A percentile compares a stretch with the other conserved stretches of the same genome.
Conservation (phyloP, 148 eudicot species). For the Chenopodium quinoa region DNA sequence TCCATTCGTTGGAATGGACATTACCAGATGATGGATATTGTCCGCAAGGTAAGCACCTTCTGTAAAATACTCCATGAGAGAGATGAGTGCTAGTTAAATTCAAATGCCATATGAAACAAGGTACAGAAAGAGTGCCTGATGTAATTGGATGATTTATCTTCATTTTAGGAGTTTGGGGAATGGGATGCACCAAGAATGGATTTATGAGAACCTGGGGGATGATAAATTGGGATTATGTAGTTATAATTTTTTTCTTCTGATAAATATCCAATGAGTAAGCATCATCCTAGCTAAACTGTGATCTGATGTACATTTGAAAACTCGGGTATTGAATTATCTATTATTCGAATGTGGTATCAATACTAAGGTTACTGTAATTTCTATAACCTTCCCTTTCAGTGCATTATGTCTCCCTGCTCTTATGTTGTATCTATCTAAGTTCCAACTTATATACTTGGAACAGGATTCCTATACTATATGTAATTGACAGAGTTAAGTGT, state of each 20-base stretch:
- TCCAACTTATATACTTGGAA: neutral
- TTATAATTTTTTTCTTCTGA: neutral
- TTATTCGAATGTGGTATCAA: neutral
- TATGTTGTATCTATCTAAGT: neutral
- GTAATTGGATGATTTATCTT: neutral
- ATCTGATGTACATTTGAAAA: neutral
- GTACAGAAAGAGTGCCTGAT: constrained; percentile 1
- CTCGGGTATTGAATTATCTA: neutral
- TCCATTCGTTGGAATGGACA: constrained; percentile 87
- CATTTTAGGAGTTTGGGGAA: neutral
- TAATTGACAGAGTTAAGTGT: neutral
- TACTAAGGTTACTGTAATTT: neutral
- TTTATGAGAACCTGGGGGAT: neutral
- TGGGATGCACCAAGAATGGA: neutral
- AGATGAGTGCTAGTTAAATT: neutral
- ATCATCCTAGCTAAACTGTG: neutral
- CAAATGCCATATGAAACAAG: neutral
- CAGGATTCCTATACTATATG: neutral
- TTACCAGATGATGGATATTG: constrained; percentile 82
- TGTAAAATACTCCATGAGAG: neutral
- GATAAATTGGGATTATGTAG: neutral
- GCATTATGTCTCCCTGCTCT: neutral
- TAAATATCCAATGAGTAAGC: neutral
- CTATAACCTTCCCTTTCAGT: neutral
- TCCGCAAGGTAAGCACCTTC: constrained; percentile 53